These are phyloP conservation scores for Diphasiastrum complanatum DNA, from an alignment of 83 land plant species.

Conservation along the genomic window DNA sequence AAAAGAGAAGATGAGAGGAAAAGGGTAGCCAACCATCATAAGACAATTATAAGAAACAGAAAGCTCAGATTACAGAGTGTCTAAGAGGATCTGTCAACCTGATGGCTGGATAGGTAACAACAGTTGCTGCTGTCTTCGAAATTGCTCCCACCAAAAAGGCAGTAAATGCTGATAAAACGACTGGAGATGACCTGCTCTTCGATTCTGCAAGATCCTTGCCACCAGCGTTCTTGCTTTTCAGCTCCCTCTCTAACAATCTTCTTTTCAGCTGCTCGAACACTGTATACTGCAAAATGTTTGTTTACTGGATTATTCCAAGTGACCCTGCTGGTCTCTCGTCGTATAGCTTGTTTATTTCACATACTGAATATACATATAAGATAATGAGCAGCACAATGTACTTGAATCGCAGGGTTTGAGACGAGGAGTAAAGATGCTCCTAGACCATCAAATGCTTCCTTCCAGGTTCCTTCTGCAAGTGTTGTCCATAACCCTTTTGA, in stretches of 20 bases:
- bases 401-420: conserved; percentile 93
- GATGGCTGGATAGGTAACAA: conserved; percentile 84
- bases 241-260: conserved; percentile 34
- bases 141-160: conserved; percentile 84
- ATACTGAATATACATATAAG: too few relatives aligned
- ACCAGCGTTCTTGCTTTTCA: conserved; percentile 14
- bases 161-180: conserved; percentile 68
- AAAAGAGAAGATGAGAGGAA: too few relatives aligned
- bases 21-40: too few relatives aligned
- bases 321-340: too few relatives aligned
- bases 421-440: conserved; percentile 81
- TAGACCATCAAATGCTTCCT: conserved; percentile 78
- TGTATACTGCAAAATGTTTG: conserved; percentile 76
- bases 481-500: conserved; percentile 71
- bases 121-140: conserved; percentile 75
- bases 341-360: too few relatives aligned
- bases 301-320: too few relatives aligned
- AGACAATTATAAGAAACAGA: too few relatives aligned
- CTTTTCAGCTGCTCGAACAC: conserved; percentile 83
- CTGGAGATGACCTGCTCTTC: conserved; percentile 40
- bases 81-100: conserved; percentile 43
- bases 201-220: not conserved
- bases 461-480: conserved; percentile 60
- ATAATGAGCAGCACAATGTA: too few relatives aligned
- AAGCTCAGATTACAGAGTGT: too few relatives aligned